A percentile compares a stretch with the other conserved stretches of the same genome.
phyloP scores from a whole-genome alignment of 345 rosid species.

The sweet orange (Citrus sinensis) region DVS_A1.0 CM039162.1:4117501-4118000 shows the following conservation, averaged over 20 bases:
- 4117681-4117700: conserved; percentile 15
- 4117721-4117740: neutral
- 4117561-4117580: conserved; percentile 20
- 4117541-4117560: conserved; percentile 6
- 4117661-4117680: conserved; percentile 30
- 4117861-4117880: neutral
- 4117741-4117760: conserved; percentile 9
- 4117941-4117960: conserved; percentile 25
- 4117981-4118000: conserved; percentile 31
- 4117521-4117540: conserved; percentile 11
- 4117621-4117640: neutral
- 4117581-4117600: conserved; percentile 15
- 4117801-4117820: neutral
- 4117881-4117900: conserved; percentile 4
- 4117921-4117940: conserved; percentile 7
- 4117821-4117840: conserved; percentile 13
- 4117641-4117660: conserved; percentile 15
- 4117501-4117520: conserved; percentile 4
- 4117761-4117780: conserved; percentile 9
- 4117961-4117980: conserved; percentile 25
- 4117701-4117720: conserved; percentile 7
- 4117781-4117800: neutral
- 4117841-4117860: neutral
- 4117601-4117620: neutral
- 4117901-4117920: conserved; percentile 15